Evolutionary conservation across 176 grass and related monocot species (phyloP).

Genomic region (Avena insularis): DNA sequence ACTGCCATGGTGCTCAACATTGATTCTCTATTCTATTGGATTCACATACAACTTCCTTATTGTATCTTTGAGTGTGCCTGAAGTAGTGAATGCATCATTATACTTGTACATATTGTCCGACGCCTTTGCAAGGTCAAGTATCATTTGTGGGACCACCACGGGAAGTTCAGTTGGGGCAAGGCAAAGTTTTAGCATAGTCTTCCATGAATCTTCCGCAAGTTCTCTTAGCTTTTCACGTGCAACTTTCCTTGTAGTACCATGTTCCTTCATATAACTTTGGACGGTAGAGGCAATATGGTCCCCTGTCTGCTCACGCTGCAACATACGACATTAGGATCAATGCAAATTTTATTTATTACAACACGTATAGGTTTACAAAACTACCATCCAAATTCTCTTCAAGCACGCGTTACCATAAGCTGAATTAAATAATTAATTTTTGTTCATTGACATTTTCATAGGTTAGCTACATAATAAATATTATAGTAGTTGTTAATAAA

Average conservation of each 20-base stretch:
- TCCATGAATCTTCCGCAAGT: constrained; percentile 1
- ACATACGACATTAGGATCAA: too few species aligned
- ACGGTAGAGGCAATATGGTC: neutral
- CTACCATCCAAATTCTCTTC: too few species aligned
- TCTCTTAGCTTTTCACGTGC: constrained; percentile 39
- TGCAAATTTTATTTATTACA: neutral
- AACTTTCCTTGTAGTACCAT: neutral
- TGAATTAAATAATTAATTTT: too few species aligned
- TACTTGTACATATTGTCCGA: constrained; percentile 18
- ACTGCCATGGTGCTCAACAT: too few species aligned
- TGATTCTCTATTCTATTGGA: neutral
- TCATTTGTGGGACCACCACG: neutral
- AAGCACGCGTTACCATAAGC: too few species aligned
- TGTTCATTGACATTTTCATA: too few species aligned
- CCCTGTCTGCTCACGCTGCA: constrained; percentile 33
- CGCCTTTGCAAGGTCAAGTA: constrained; percentile 12
- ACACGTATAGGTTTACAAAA: neutral
- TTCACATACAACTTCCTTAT: neutral
- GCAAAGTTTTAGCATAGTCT: neutral
- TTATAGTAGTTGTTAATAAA: too few species aligned
- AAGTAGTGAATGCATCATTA: neutral
- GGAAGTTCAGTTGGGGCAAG: neutral
- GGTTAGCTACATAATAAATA: too few species aligned
- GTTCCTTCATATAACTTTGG: constrained; percentile 40
- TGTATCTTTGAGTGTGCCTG: constrained; percentile 1